Percentiles rank a stretch among this genome's conserved stretches.
phyloP scores from a whole-genome alignment of 2,329 filamentous ascomycete species.

The Cytospora schulzeri region DNA sequence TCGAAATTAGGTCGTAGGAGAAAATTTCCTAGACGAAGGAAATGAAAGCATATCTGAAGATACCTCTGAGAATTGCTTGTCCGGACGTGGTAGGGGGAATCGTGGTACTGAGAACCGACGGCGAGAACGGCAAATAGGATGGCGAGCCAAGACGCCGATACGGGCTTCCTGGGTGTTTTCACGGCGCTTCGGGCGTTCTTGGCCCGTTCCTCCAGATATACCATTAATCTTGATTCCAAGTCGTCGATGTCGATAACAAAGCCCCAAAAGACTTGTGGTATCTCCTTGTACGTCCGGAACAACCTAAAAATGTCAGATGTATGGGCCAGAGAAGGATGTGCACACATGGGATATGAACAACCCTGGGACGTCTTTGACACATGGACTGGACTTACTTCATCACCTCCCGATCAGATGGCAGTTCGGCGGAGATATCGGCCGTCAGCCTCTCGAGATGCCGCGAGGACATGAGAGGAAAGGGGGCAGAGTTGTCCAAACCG shows the following conservation, averaged over 20 bases:
- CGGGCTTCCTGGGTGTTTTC: constrained; percentile 48
- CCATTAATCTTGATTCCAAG: constrained; percentile 64
- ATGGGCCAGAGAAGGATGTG: not conserved
- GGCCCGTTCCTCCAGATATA: constrained; percentile 65
- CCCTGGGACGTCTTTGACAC: not conserved
- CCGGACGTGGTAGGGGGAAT: constrained; percentile 63
- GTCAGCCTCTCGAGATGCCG: constrained; percentile 62
- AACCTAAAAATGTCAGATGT: constrained; percentile 45
- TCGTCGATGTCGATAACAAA: constrained; percentile 68
- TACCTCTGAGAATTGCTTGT: constrained; percentile 63
- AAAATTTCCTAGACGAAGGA: constrained; percentile 65
- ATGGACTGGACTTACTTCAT: constrained; percentile 57
- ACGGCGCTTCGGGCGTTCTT: constrained; percentile 49
- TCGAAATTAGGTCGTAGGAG: constrained; percentile 65
- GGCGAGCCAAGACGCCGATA: constrained; percentile 67
- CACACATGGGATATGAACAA: not conserved
- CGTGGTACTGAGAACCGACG: constrained; percentile 67
- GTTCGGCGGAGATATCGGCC: constrained; percentile 60
- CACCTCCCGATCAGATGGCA: constrained; percentile 66
- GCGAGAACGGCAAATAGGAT: constrained; percentile 67
- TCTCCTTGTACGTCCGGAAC: constrained; percentile 68
- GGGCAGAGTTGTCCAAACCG: constrained; percentile 66
- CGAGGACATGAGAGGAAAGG: constrained; percentile 68
- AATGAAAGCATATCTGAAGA: constrained; percentile 66
- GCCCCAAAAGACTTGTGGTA: constrained; percentile 68